These are phyloP conservation scores for Candida frijolesensis DNA, from an alignment of 1,139 yeast genomes.

Conservation along the genomic window DNA sequence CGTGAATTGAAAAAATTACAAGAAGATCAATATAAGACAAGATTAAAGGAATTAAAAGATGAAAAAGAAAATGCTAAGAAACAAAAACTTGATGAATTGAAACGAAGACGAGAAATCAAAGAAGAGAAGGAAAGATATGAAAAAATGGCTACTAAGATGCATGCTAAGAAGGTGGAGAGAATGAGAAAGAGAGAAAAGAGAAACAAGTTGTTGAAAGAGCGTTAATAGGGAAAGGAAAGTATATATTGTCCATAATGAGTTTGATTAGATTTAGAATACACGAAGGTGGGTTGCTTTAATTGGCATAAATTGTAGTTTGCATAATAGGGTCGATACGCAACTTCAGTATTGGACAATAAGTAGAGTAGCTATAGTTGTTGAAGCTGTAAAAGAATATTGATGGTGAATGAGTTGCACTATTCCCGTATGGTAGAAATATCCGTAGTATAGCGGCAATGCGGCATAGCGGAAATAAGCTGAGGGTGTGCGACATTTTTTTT, in stretches of 20 bases:
- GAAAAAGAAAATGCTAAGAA: constrained; percentile 61
- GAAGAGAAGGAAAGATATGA: constrained; percentile 78
- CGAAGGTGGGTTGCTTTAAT: no score
- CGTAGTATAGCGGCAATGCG: no score
- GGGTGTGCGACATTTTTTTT: no score
- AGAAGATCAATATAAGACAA: constrained; percentile 50
- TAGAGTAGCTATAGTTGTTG: no score
- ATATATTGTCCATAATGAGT: not conserved
- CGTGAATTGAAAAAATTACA: constrained; percentile 41
- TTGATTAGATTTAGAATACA: no score
- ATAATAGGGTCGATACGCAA: no score
- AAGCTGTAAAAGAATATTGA: no score
- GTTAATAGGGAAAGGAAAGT: constrained; percentile 28
- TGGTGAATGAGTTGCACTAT: no score
- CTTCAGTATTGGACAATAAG: no score
- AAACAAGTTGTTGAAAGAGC: constrained; percentile 74
- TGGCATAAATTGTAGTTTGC: no score
- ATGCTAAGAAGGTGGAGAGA: constrained; percentile 77
- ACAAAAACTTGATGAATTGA: constrained; percentile 53
- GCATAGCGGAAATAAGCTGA: no score
- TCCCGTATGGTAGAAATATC: no score
- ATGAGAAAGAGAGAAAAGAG: constrained; percentile 80
- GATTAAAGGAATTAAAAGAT: constrained; percentile 57
- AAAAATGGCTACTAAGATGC: constrained; percentile 70
- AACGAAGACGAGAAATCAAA: constrained; percentile 67